Evolutionary conservation across 2,329 filamentous ascomycete species (phyloP), one percentile per base, ranked within the genome.

Genomic region (Beauveria bassiana): DNA sequence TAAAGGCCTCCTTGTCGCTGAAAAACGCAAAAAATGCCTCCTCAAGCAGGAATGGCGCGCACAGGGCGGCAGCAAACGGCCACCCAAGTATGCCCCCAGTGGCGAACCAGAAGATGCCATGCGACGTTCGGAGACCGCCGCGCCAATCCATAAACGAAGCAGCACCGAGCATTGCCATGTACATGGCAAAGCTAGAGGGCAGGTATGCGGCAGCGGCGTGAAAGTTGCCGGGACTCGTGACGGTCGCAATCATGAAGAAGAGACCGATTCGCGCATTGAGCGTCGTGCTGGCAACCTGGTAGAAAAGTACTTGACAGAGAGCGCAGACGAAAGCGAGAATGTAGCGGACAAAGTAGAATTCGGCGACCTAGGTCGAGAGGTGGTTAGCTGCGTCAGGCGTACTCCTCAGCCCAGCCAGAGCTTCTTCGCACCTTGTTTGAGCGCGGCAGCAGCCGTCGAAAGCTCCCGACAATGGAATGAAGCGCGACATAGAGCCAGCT

Each of bases 121-220:
- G 82, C 0, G 90, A 87, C 0, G 91, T 96, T 72, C 88, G 90
- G 51, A 92, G 78, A 0, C 91, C 90, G 22, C 87, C 87, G 43
- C 83, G 84, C 88, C 90, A 95, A 74, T 96, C 90, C 84, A 99
- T 89, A 73, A 98, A 99, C 0, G 91, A 86, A 1, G 92, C 84
- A 61, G 92, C 85, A 12, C 93, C 95, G 8, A 98, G 79, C 81
- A 95, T 95, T 16, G 86, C 87, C 63, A 87, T 90, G 72, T 96
- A 97, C 95, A 99, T 99, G 70, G 95, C 89, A 70, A 99, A 99
- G 73, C 89, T 96, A 9, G 93, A 96, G 0, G 95, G 95, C 5
- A 99, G 79, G 70, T 90, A 97, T 6, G 93, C 86, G 1, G 89
- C 83, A 62, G 91, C 91, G 5, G 95, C 89, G 74, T 97, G 91